A percentile compares a stretch with the other conserved stretches of the same genome.
phyloP scores from a whole-genome alignment of 495 filamentous ascomycete species.

The Mytilinidion resinicola region DNA sequence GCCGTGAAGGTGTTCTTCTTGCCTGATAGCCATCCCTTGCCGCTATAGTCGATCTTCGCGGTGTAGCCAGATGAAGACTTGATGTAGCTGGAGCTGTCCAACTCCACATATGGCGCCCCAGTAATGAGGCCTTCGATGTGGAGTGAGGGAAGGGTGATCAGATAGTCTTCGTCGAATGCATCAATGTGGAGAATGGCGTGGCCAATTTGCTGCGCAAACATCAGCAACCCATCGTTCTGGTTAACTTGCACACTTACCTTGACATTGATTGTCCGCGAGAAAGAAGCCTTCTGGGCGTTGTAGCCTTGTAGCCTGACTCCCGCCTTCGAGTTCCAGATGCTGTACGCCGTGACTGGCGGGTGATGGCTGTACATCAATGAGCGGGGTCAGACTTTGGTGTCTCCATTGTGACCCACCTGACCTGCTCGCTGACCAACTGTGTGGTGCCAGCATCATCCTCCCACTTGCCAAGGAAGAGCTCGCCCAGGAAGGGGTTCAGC shows the following conservation, averaged over 20 bases:
- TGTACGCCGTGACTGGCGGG: conserved; percentile 93
- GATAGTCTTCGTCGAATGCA: conserved; percentile 62
- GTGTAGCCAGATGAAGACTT: conserved; percentile 78
- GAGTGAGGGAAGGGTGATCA: conserved; percentile 87
- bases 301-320: conserved; percentile 87
- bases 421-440: conserved; percentile 66
- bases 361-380: conserved; percentile 62
- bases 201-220: conserved; percentile 60
- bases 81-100: conserved; percentile 77
- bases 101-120: conserved; percentile 83
- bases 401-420: conserved; percentile 49
- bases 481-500: conserved; percentile 66
- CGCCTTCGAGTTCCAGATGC: conserved; percentile 77
- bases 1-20: conserved; percentile 93
- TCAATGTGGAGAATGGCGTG: conserved; percentile 81
- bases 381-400: not conserved
- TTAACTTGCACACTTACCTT: conserved; percentile 39
- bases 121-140: conserved; percentile 94
- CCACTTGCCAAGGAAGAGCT: conserved; percentile 88
- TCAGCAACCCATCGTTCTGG: not conserved
- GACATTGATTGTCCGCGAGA: conserved; percentile 86
- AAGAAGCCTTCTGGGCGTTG: conserved; percentile 95
- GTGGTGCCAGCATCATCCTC: conserved; percentile 63
- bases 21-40: conserved; percentile 87
- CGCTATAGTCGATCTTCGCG: conserved; percentile 87